Conservation (phyloP, 1,284 basidiomycete species). For the Sporisorium exsertum region DNA sequence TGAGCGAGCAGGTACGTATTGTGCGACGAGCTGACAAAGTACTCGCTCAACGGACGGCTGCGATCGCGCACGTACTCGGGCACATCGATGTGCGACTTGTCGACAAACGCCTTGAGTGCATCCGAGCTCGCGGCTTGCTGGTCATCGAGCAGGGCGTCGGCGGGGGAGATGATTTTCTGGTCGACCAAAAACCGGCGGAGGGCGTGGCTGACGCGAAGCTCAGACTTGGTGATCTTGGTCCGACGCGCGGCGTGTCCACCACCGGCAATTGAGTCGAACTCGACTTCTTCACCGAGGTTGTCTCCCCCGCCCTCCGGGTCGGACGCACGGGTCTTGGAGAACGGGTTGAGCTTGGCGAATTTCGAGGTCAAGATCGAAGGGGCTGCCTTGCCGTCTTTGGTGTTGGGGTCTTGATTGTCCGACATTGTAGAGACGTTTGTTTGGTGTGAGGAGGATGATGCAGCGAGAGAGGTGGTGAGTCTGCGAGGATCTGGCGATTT, state of each 20-base stretch:
- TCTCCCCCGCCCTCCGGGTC: constrained; percentile 56
- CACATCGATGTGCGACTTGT: constrained; percentile 53
- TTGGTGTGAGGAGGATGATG: background rate
- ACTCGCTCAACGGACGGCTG: constrained; percentile 51
- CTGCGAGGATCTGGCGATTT: no score
- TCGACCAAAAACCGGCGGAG: constrained; percentile 51
- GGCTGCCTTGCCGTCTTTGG: constrained; percentile 39
- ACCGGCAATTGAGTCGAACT: constrained; percentile 56
- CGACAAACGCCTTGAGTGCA: constrained; percentile 46
- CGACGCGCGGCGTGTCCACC: constrained; percentile 58
- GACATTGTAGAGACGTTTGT: constrained; percentile 14
- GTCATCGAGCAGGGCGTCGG: constrained; percentile 36
- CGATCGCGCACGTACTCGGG: constrained; percentile 55
- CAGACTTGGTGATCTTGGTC: constrained; percentile 50
- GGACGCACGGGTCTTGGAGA: constrained; percentile 34
- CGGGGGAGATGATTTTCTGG: constrained; percentile 35
- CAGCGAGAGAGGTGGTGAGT: background rate
- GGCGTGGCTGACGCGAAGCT: constrained; percentile 57
- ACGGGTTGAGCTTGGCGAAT: constrained; percentile 59
- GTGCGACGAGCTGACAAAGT: constrained; percentile 73
- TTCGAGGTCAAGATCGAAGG: constrained; percentile 50
- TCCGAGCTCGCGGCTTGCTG: constrained; percentile 15
- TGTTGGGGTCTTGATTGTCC: constrained; percentile 32
- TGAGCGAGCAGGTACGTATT: constrained; percentile 76
- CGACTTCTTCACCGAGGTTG: constrained; percentile 59